phyloP scores from a whole-genome alignment of 108 stramenopile genomes.

The Nitzschia sp. region DNA sequence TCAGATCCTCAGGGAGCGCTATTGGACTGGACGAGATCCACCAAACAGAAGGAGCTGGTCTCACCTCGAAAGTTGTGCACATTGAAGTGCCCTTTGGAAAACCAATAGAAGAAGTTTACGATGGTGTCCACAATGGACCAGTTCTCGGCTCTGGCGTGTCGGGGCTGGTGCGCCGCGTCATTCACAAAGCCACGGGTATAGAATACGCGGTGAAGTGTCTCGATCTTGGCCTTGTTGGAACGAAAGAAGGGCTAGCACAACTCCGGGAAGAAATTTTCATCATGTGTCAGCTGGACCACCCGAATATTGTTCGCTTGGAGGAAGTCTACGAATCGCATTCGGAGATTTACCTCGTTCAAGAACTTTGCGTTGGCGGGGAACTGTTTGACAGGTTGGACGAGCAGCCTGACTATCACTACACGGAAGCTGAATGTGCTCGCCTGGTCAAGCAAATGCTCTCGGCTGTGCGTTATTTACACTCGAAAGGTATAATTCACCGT shows the following conservation, averaged over 20 bases:
- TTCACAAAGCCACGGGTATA: slow-evolving; percentile 60
- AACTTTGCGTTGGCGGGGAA: slow-evolving; percentile 92
- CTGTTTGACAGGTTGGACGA: slow-evolving; percentile 92
- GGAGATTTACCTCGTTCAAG: slow-evolving; percentile 87
- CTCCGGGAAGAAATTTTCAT: slow-evolving; percentile 84
- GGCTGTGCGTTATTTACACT: slow-evolving; percentile 87
- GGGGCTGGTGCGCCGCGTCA: slow-evolving; percentile 73
- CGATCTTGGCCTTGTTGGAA: slow-evolving; percentile 71
- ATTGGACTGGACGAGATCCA: slow-evolving; percentile 50
- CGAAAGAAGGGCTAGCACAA: slow-evolving; percentile 69
- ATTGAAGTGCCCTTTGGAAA: slow-evolving; percentile 80
- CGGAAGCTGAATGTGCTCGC: slow-evolving; percentile 83
- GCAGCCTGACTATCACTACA: slow-evolving; percentile 69
- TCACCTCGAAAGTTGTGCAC: slow-evolving; percentile 59
- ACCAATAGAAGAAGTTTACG: slow-evolving; percentile 82
- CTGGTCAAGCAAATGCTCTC: slow-evolving; percentile 88
- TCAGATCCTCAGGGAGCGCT: slow-evolving; percentile 43
- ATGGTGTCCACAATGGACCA: slow-evolving; percentile 79
- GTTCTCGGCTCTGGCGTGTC: slow-evolving; percentile 79
- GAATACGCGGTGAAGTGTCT: slow-evolving; percentile 80
- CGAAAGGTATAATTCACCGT: slow-evolving; percentile 84
- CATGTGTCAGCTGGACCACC: slow-evolving; percentile 87
- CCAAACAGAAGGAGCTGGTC: slow-evolving; percentile 29
- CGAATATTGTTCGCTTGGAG: slow-evolving; percentile 75
- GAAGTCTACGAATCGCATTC: slow-evolving; percentile 77